Conservation (phyloP, 2,329 filamentous ascomycete genomes). For the Cryphonectria japonica region DNA sequence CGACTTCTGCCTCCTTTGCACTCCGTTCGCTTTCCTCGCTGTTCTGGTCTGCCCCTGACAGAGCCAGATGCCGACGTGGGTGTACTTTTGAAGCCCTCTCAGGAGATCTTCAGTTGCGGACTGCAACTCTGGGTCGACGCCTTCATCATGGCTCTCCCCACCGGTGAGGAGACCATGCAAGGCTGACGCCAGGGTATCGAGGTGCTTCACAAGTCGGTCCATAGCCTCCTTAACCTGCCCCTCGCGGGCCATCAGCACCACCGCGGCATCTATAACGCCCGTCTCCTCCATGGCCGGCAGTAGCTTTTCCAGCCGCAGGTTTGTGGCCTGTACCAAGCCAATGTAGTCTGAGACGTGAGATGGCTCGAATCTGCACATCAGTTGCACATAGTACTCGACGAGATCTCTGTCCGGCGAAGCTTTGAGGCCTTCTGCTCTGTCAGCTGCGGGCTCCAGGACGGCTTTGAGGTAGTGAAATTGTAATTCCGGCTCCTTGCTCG, state of each 20-base stretch:
- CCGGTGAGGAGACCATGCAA: constrained; percentile 74
- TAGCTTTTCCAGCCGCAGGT: constrained; percentile 78
- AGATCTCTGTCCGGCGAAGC: constrained; percentile 59
- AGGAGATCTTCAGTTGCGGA: constrained; percentile 75
- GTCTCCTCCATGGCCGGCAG: constrained; percentile 87
- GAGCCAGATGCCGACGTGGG: constrained; percentile 91
- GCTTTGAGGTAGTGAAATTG: constrained; percentile 79
- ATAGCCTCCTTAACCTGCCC: constrained; percentile 84
- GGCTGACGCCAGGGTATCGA: constrained; percentile 78
- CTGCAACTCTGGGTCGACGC: constrained; percentile 49
- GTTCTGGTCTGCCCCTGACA: constrained; percentile 83
- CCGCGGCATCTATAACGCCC: constrained; percentile 89
- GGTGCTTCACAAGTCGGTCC: constrained; percentile 78
- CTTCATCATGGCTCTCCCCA: constrained; percentile 58
- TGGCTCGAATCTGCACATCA: constrained; percentile 88
- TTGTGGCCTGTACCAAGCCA: constrained; percentile 71
- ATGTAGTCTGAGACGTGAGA: constrained; percentile 85
- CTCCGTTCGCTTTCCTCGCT: constrained; percentile 47
- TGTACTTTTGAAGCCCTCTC: constrained; percentile 82
- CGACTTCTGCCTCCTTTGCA: constrained; percentile 57
- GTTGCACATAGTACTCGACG: constrained; percentile 81
- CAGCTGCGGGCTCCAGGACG: constrained; percentile 67
- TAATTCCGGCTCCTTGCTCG: constrained; percentile 62
- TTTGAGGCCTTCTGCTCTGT: constrained; percentile 40
- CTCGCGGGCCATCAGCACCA: constrained; percentile 87